Percentiles rank a stretch among this genome's conserved stretches.
phyloP scores from a whole-genome alignment of 2,329 filamentous ascomycete genomes.

The Xylariaceae sp. region DNA sequence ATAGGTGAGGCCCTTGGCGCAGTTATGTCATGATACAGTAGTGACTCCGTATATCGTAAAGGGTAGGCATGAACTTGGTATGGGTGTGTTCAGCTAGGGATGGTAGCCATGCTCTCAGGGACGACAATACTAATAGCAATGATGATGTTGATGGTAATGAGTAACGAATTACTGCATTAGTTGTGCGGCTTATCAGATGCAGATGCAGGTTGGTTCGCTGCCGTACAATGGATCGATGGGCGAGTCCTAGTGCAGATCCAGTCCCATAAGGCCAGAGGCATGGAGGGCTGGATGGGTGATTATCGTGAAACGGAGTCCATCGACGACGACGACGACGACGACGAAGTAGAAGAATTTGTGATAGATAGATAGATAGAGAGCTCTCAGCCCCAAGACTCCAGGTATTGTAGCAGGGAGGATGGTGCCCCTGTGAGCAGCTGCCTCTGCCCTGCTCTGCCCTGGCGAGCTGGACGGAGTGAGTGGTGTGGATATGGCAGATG shows the following conservation, averaged over 20 bases:
- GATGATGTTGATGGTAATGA: background rate
- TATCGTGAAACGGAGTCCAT: conserved; percentile 20
- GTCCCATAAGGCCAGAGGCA: conserved; percentile 16
- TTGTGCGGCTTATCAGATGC: conserved; percentile 16
- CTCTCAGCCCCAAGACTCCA: conserved; percentile 22
- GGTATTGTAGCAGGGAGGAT: background rate
- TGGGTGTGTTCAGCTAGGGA: conserved; percentile 3
- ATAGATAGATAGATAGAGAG: conserved; percentile 8
- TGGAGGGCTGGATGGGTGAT: conserved; percentile 11
- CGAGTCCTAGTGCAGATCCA: conserved; percentile 28
- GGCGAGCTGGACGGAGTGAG: no score
- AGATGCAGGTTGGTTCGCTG: conserved; percentile 21
- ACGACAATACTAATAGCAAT: background rate
- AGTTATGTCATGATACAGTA: conserved; percentile 22
- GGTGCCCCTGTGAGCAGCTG: background rate
- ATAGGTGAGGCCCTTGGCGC: conserved; percentile 8
- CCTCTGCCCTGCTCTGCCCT: no score
- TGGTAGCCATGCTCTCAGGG: background rate
- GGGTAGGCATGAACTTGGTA: conserved; percentile 12
- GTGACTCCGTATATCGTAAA: conserved; percentile 6
- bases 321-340: background rate
- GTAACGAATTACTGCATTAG: conserved; percentile 1
- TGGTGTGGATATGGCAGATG: no score
- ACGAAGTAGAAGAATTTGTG: no score
- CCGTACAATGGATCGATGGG: conserved; percentile 22